Percentiles rank a stretch among this genome's conserved stretches.
These are phyloP conservation scores for Penicillium paxilli DNA, from an alignment of 495 filamentous ascomycete genomes.

Conservation along the genomic window DNA sequence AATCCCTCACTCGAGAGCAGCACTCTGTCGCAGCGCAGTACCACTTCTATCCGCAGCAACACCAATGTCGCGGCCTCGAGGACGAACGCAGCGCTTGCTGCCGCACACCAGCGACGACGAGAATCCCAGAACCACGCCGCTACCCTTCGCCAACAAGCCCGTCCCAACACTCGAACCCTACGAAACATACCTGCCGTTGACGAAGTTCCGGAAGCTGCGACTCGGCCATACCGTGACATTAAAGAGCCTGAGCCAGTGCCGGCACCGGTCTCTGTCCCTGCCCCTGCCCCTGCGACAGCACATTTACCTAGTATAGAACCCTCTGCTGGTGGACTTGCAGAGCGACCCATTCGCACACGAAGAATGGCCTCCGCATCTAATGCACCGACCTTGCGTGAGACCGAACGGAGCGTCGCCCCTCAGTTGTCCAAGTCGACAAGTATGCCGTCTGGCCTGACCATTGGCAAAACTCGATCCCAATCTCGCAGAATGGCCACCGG, in stretches of 20 bases:
- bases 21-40: slow-evolving; percentile 31
- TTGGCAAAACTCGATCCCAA: slow-evolving; percentile 50
- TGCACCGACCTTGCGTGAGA: slow-evolving; percentile 31
- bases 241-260: slow-evolving; percentile 12
- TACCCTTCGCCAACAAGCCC: slow-evolving; percentile 46
- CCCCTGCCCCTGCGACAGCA: not conserved
- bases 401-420: slow-evolving; percentile 28
- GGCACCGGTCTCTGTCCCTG: not conserved
- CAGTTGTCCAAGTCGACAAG: slow-evolving; percentile 32
- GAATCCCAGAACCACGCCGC: slow-evolving; percentile 49
- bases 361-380: slow-evolving; percentile 41
- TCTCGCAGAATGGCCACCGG: slow-evolving; percentile 30
- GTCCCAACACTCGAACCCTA: slow-evolving; percentile 28
- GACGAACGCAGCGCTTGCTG: slow-evolving; percentile 43
- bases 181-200: slow-evolving; percentile 31
- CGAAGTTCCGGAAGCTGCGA: slow-evolving; percentile 21
- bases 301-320: not conserved
- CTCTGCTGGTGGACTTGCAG: slow-evolving; percentile 35
- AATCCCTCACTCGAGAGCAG: slow-evolving; percentile 33
- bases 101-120: slow-evolving; percentile 42
- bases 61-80: slow-evolving; percentile 26
- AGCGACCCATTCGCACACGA: slow-evolving; percentile 44
- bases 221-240: slow-evolving; percentile 18
- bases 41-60: slow-evolving; percentile 24
- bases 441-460: slow-evolving; percentile 34